A percentile compares a stretch with the other conserved stretches of the same genome.
Conservation (phyloP, 495 filamentous ascomycete genomes). For the Jackrogersella minutella region DNA sequence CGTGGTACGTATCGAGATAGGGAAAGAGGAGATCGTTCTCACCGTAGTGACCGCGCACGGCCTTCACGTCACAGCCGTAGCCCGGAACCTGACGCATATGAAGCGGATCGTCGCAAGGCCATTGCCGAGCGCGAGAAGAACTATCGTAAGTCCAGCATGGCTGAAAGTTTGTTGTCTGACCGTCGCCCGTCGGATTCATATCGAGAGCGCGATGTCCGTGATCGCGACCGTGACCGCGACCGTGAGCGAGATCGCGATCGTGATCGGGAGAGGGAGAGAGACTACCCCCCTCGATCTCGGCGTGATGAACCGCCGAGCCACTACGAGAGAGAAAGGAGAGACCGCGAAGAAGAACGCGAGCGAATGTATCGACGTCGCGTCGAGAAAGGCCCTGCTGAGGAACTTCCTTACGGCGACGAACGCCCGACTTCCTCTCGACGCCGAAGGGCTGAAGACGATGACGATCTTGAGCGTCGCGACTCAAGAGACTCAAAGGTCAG, state of each 20-base stretch:
- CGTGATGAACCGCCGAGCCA: slow-evolving; percentile 60
- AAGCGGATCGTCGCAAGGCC: slow-evolving; percentile 85
- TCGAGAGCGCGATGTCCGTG: slow-evolving; percentile 63
- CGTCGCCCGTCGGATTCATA: slow-evolving; percentile 55
- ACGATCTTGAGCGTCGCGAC: slow-evolving; percentile 71
- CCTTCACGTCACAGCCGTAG: slow-evolving; percentile 71
- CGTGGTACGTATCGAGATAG: slow-evolving; percentile 65
- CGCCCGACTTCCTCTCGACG: slow-evolving; percentile 65
- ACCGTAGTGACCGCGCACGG: slow-evolving; percentile 62
- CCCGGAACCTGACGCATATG: slow-evolving; percentile 86
- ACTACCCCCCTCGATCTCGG: slow-evolving; percentile 56
- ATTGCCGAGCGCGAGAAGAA: slow-evolving; percentile 87
- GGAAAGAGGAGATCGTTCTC: slow-evolving; percentile 67
- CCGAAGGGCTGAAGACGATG: slow-evolving; percentile 79
- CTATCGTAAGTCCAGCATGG: slow-evolving; percentile 78
- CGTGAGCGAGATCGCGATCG: slow-evolving; percentile 56
- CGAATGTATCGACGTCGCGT: slow-evolving; percentile 82
- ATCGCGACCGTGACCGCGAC: slow-evolving; percentile 54
- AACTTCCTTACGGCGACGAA: slow-evolving; percentile 89
- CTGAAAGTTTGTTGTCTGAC: slow-evolving; percentile 65
- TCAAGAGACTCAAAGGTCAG: slow-evolving; percentile 68
- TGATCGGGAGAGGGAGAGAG: slow-evolving; percentile 51
- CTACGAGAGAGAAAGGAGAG: slow-evolving; percentile 75
- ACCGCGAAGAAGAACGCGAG: slow-evolving; percentile 85
- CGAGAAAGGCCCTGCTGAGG: slow-evolving; percentile 77